These are phyloP conservation scores for Pichia sp. DNA, from an alignment of 1,139 yeast species.

Conservation along the genomic window DNA sequence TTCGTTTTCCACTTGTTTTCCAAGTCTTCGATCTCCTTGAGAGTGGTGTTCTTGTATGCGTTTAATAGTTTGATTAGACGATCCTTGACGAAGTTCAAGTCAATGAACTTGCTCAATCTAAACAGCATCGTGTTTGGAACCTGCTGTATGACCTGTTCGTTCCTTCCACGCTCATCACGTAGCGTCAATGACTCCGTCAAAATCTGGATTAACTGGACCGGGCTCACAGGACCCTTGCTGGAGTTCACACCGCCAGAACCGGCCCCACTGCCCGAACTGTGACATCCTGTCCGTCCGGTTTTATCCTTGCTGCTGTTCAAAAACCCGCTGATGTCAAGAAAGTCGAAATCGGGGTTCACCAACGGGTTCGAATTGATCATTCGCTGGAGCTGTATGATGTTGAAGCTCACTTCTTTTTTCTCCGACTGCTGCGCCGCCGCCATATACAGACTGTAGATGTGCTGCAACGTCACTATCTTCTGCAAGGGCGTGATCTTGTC, in stretches of 20 bases:
- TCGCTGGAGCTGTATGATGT: constrained; percentile 32
- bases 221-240: constrained; percentile 18
- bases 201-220: constrained; percentile 33
- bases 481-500: constrained; percentile 31
- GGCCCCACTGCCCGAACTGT: constrained; percentile 8
- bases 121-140: constrained; percentile 32
- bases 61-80: constrained; percentile 31
- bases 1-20: constrained; percentile 28
- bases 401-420: constrained; percentile 32
- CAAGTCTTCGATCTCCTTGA: constrained; percentile 30
- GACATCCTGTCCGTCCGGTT: background rate
- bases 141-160: constrained; percentile 30
- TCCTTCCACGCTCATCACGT: constrained; percentile 26
- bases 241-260: background rate
- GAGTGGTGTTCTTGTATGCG: constrained; percentile 30
- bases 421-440: constrained; percentile 31
- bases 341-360: constrained; percentile 32
- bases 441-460: constrained; percentile 31
- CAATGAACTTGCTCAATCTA: constrained; percentile 29
- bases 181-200: constrained; percentile 32
- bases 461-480: constrained; percentile 34
- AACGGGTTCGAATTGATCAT: constrained; percentile 34
- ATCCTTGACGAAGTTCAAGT: constrained; percentile 31
- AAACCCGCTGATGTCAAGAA: constrained; percentile 29
- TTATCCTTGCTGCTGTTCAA: constrained; percentile 11